phyloP scores from a whole-genome alignment of 176 grass and related monocot genomes.

The Lolium rigidum region DNA sequence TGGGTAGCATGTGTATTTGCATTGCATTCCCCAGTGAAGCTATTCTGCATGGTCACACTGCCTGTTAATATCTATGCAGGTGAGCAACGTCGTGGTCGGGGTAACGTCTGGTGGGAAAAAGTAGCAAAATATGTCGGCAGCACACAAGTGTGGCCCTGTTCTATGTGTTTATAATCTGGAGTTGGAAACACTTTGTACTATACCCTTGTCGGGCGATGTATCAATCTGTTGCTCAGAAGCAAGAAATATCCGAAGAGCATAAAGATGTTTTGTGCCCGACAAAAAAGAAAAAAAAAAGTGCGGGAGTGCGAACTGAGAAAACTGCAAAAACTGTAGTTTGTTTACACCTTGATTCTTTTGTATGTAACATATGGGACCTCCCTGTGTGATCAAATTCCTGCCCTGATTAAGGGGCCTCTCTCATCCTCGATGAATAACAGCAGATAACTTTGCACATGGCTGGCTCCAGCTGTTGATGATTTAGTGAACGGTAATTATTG shows the following conservation, averaged over 20 bases:
- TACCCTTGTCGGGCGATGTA: constrained; percentile 40
- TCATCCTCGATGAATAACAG: constrained; percentile 41
- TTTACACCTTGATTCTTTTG: constrained; percentile 54
- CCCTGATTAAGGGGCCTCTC: not conserved
- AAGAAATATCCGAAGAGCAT: constrained; percentile 4
- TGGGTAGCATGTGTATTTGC: not conserved
- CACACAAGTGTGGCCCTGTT: constrained; percentile 29
- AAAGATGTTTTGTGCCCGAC: not conserved
- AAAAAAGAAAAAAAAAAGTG: not conserved
- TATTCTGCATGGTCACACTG: not conserved
- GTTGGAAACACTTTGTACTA: constrained; percentile 46
- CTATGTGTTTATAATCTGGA: constrained; percentile 45
- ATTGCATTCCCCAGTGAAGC: not conserved
- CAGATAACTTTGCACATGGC: constrained; percentile 1
- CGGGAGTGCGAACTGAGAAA: constrained; percentile 33
- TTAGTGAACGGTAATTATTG: constrained; percentile 36
- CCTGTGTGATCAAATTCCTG: constrained; percentile 44
- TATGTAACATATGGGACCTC: constrained; percentile 59
- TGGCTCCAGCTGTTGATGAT: not conserved
- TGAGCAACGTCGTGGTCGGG: constrained; percentile 78
- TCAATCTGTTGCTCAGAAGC: not conserved
- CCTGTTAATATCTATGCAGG: constrained; percentile 47
- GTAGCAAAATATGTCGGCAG: constrained; percentile 8
- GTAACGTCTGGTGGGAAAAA: constrained; percentile 64
- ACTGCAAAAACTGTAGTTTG: constrained; percentile 19